Base-by-base conservation (phyloP, 2,329 filamentous ascomycete species). In the Apiospora pterosperma region DNA sequence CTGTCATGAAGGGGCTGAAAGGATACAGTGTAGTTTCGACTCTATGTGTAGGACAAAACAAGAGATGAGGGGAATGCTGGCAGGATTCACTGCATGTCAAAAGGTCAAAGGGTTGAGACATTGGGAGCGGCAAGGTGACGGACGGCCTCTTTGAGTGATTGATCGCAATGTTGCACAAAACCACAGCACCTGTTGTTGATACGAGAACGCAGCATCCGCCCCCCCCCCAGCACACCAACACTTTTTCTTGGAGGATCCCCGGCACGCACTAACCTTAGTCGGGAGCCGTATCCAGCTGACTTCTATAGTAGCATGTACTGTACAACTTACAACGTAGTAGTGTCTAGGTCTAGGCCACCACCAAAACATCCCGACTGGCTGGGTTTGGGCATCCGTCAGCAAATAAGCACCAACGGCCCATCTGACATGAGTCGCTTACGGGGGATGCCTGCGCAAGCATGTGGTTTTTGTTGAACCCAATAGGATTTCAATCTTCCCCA, bases 51-150 rank as follows among this genome's bases (percentile, higher is more conserved):
- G 7, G 48, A 55, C 48, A 55, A 55, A 55, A 55, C 48, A 55
- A 55, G 28, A 55, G 28, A 55, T 28, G 48, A 55, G 48, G 48
- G 28, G 48, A 55, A 55, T 55, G 48, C 25, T 55, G 28, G 48
- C 25, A 55, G 48, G 48, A 19, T 19, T 55, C 19, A 34, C 25
- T 55, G 48, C 28, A 34, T 55, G 28, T 55, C 48, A 55, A 55
- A 55, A 34, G 48, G 48, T 34, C 48, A 55, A 55, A 55, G 48
- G 34, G 48, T 55, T 55, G 48, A 55, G 48, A 55, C 48, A 55
- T 34, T 34, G 28, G 28, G 44, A n/a, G n/a, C n/a, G n/a, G 44
- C 11, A 31, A 28, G 14, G 25, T 16, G 48, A 55, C n/a, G n/a
- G n/a, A 19, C 25, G 28, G 8, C 31, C 48, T 55, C 28, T 34